Evolutionary conservation across 2,329 filamentous ascomycete species (phyloP).

Genomic region (Incumbomyces lentus): DNA sequence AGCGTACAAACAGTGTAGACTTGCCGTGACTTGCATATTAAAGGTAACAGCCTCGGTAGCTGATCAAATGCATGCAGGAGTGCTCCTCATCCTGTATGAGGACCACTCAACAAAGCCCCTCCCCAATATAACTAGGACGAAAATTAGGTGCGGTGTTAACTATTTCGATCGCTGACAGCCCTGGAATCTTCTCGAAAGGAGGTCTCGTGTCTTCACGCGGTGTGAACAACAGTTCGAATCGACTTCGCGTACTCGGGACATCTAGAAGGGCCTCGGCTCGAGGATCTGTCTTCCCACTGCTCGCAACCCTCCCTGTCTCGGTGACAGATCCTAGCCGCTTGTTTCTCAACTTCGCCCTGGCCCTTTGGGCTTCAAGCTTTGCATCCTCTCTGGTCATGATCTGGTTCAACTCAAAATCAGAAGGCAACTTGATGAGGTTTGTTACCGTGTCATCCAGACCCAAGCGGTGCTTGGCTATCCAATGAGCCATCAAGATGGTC

Average conservation of each 20-base stretch:
- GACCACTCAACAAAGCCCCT: no score
- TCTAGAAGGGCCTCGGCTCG: not conserved
- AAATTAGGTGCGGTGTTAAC: no score
- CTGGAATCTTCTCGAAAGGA: no score
- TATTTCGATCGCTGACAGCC: no score
- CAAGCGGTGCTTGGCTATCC: conserved; percentile 13
- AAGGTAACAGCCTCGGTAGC: no score
- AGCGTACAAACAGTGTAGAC: no score
- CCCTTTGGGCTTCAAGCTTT: conserved; percentile 3
- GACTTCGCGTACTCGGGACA: not conserved
- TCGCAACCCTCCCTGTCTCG: not conserved
- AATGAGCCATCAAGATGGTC: conserved; percentile 14
- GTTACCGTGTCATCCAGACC: conserved; percentile 6
- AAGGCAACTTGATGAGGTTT: conserved; percentile 16
- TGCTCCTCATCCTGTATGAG: no score
- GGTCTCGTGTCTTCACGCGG: not conserved
- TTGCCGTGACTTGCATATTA: no score
- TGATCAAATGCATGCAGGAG: no score
- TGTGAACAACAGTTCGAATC: conserved; percentile 1
- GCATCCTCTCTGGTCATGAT: conserved; percentile 12
- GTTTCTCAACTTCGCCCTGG: not conserved
- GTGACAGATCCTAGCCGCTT: not conserved
- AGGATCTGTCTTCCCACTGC: not conserved
- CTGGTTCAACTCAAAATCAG: conserved; percentile 14
- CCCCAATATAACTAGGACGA: no score